These are phyloP conservation scores for Fusarium redolens DNA, from an alignment of 2,329 filamentous ascomycete species.

Conservation along the genomic window DNA sequence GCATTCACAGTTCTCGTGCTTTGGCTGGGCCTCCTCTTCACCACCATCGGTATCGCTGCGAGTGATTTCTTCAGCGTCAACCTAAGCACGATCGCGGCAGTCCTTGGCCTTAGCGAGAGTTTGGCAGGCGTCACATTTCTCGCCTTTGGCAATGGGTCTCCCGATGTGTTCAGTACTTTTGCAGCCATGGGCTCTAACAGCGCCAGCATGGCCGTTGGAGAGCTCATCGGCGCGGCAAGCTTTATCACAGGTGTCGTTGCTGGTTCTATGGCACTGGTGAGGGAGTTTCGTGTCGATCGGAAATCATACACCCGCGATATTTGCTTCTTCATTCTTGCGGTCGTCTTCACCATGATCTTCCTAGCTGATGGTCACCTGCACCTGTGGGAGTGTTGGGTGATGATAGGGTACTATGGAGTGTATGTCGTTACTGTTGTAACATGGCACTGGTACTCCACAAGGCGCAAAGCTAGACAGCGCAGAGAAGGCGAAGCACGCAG, in stretches of 20 bases:
- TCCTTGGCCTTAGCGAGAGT: constrained; percentile 94
- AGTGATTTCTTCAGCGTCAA: constrained; percentile 99
- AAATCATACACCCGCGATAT: constrained; percentile 94
- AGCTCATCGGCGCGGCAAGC: constrained; percentile 91
- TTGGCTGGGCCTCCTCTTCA: constrained; percentile 93
- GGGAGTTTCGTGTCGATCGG: constrained; percentile 90
- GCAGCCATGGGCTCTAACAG: constrained; percentile 97
- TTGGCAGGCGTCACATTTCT: constrained; percentile 96
- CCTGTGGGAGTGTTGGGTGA: constrained; percentile 88
- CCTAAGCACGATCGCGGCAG: constrained; percentile 87
- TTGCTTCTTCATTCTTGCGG: constrained; percentile 88
- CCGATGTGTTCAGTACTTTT: constrained; percentile 98
- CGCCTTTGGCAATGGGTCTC: constrained; percentile 96
- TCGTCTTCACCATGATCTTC: constrained; percentile 88
- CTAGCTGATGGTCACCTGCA: constrained; percentile 85
- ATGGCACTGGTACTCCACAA: constrained; percentile 89
- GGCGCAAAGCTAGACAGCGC: constrained; percentile 68
- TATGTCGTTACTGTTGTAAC: constrained; percentile 89
- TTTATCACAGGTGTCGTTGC: constrained; percentile 98
- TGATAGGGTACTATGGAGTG: constrained; percentile 91
- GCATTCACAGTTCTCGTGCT: constrained; percentile 82
- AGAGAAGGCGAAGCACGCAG: constrained; percentile 78
- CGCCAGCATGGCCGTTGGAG: constrained; percentile 94
- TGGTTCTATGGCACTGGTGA: constrained; percentile 96
- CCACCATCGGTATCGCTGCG: constrained; percentile 95